Conservation (phyloP, 1,284 basidiomycete genomes). For the Marasmius fiardii region DNA sequence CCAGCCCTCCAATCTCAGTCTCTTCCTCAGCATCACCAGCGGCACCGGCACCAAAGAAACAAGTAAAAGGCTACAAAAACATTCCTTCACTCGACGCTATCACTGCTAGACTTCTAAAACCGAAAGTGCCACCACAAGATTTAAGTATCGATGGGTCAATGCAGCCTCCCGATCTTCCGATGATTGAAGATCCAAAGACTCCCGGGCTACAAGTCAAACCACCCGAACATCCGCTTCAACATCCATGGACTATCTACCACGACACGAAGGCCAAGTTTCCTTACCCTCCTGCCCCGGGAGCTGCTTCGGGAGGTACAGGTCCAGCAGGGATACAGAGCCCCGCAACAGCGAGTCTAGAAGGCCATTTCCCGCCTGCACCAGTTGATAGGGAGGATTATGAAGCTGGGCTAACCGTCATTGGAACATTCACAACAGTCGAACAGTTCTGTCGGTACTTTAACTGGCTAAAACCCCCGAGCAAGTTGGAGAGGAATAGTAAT, state of each 20-base stretch:
- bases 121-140: conserved; percentile 37
- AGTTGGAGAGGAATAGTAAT: conserved; percentile 84
- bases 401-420: conserved; percentile 73
- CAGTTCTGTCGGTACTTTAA: conserved; percentile 93
- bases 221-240: conserved; percentile 81
- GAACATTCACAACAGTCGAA: conserved; percentile 84
- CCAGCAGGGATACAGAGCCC: conserved; percentile 25
- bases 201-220: conserved; percentile 70
- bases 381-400: conserved; percentile 70
- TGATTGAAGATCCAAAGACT: conserved; percentile 76
- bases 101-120: conserved; percentile 65
- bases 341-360: conserved; percentile 23
- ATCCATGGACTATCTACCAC: conserved; percentile 86
- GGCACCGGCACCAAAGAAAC: conserved; percentile 28
- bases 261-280: conserved; percentile 79
- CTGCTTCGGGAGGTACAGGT: conserved; percentile 22
- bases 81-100: conserved; percentile 81
- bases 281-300: conserved; percentile 36
- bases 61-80: conserved; percentile 77
- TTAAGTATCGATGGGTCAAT: conserved; percentile 70
- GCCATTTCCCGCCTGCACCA: conserved; percentile 19
- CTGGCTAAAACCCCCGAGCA: conserved; percentile 89
- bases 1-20: conserved; percentile 16
- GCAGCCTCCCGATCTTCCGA: conserved; percentile 69
- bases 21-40: neutral